Evolutionary conservation across 2,329 filamentous ascomycete species (phyloP).

Genomic region (Claviceps capensis): DNA sequence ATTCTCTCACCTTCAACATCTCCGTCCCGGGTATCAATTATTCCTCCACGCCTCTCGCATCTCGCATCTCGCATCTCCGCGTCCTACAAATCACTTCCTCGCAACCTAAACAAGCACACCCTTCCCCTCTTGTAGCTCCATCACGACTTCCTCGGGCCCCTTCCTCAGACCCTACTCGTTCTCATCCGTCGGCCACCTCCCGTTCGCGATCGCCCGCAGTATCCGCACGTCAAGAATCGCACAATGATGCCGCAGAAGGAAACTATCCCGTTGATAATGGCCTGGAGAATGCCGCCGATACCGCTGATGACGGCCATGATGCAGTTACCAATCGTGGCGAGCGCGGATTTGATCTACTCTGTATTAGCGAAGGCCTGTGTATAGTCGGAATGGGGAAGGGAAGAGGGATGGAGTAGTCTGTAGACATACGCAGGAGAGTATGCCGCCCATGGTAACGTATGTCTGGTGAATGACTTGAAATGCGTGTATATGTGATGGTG

Average conservation of each 20-base stretch:
- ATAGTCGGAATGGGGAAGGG: background rate
- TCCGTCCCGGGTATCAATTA: slow-evolving; percentile 1
- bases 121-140: background rate
- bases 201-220: slow-evolving; percentile 14
- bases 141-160: too few relatives aligned
- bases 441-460: slow-evolving; percentile 53
- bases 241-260: slow-evolving; percentile 52
- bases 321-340: slow-evolving; percentile 50
- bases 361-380: background rate
- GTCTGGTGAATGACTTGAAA: too few relatives aligned
- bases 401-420: background rate
- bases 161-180: slow-evolving; percentile 11
- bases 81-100: too few relatives aligned
- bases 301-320: slow-evolving; percentile 57
- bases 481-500: too few relatives aligned
- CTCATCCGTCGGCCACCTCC: slow-evolving; percentile 9
- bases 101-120: too few relatives aligned
- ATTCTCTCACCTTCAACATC: background rate
- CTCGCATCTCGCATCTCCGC: background rate
- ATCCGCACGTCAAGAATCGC: slow-evolving; percentile 46
- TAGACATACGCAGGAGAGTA: slow-evolving; percentile 63
- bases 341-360: slow-evolving; percentile 40
- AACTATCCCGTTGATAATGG: slow-evolving; percentile 55
- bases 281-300: slow-evolving; percentile 49
- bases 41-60: background rate